A percentile compares a stretch with the other conserved stretches of the same genome.
Evolutionary conservation across 2,329 filamentous ascomycete genomes (phyloP).

Genomic region (Diplodia mutila): DNA sequence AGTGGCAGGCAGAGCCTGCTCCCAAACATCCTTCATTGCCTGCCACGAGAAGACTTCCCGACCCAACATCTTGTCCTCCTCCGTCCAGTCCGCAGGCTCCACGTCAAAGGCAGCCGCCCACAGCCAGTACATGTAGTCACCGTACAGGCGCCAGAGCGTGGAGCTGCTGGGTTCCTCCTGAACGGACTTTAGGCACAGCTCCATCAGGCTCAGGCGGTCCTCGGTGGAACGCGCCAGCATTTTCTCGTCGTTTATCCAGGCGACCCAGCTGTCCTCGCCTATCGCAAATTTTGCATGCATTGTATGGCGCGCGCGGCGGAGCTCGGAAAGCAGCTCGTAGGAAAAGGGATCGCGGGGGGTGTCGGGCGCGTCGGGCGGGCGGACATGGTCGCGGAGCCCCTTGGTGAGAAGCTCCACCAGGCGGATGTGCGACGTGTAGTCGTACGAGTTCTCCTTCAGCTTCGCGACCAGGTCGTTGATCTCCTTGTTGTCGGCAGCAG

Average conservation of each 20-base stretch:
- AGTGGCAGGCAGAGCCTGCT: slow-evolving; percentile 71
- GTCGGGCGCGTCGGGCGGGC: slow-evolving; percentile 33
- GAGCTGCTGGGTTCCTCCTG: slow-evolving; percentile 73
- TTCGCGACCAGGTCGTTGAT: slow-evolving; percentile 50
- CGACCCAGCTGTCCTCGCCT: slow-evolving; percentile 77
- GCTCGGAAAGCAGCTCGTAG: slow-evolving; percentile 50
- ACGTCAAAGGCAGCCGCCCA: slow-evolving; percentile 66
- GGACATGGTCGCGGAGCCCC: slow-evolving; percentile 49
- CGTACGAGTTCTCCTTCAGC: slow-evolving; percentile 53
- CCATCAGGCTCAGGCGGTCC: slow-evolving; percentile 69
- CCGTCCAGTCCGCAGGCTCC: slow-evolving; percentile 55
- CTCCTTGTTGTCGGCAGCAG: slow-evolving; percentile 48
- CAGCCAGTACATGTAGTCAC: slow-evolving; percentile 75
- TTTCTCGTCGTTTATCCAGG: slow-evolving; percentile 75
- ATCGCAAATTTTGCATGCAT: slow-evolving; percentile 69
- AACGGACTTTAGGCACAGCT: slow-evolving; percentile 72
- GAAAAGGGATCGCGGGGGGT: slow-evolving; percentile 39
- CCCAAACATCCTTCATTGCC: slow-evolving; percentile 69
- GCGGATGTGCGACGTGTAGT: slow-evolving; percentile 53
- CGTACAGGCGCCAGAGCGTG: slow-evolving; percentile 76
- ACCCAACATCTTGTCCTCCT: slow-evolving; percentile 70
- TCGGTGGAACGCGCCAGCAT: slow-evolving; percentile 65
- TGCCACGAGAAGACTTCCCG: slow-evolving; percentile 73
- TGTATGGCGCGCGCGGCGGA: slow-evolving; percentile 57
- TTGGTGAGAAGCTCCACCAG: slow-evolving; percentile 55